Base-by-base conservation (phyloP, 768 basidiomycete genomes). In the Agrocybe pediades region DNA sequence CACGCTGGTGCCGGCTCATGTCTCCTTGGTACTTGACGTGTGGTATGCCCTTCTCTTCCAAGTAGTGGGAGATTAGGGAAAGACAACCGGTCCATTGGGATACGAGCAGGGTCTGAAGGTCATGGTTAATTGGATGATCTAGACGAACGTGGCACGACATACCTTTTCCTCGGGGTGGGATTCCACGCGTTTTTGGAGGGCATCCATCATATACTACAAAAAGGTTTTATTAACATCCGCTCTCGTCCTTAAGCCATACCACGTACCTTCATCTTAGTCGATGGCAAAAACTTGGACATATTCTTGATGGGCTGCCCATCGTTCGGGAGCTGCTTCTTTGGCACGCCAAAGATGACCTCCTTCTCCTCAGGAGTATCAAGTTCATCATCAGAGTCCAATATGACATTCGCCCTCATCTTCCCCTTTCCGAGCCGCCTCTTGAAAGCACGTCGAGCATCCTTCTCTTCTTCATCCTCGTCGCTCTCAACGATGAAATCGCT, bases 251-350 rank as follows among this genome's bases (percentile, higher is more conserved):
- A n/a, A n/a, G n/a, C n/a, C 13, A 15, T 23, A 40, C n/a, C 25
- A n/a, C 73, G 29, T 54, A 84, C 84, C 73, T 85, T 84, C 86
- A 89, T 87, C 76, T 90, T 90, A 2, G 85, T 87, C 4, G 86
- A 87, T 0, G 86, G 85, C 30, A 86, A 62, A 67, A 88, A 86
- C 26, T 75, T 71, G 15, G 83, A 74, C 71, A 84, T 75, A 11
- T 74, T 55, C 58, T 76, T 74, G 53, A 82, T 65, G 6, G 68
- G 67, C 40, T 71, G n/a, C n/a, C n/a, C 74, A 29, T 63, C 57
- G 7, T 69, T 59, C 3, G 67, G 41, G 26, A 61, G 48, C 16
- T 48, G 65, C 45, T 68, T 67, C 54, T 65, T 65, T 19, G 54
- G 56, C 46, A 60, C 62, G 27, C 77, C 74, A 41, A 75, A 75